Base-by-base conservation (phyloP, 2,329 filamentous ascomycete species). In the Paecilomyces sp. region DNA sequence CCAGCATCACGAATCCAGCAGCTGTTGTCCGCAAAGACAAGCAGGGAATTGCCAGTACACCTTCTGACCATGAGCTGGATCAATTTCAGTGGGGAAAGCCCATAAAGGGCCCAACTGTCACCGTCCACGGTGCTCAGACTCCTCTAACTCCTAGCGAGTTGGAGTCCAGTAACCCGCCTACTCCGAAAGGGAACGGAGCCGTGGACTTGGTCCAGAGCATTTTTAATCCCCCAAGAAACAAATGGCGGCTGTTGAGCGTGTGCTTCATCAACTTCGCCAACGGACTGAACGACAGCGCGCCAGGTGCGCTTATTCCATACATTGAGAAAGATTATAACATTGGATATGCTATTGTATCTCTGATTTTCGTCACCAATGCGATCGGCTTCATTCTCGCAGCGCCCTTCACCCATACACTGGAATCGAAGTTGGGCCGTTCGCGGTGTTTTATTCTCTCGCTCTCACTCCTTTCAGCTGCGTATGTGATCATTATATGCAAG, bases 291-390 rank as follows among this genome's bases (percentile, higher is more conserved):
- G 91, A 95, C 72, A 84, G 86, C 51, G 87, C 88, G 0, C 85
- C 90, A 1, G 91, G 91, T 68, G 89, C 90, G 11, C 70, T 94
- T 60, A 89, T 95, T 65, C 90, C 91, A 0, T 91, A 91, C 68
- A 89, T 95, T 73, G 89, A 93, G 71, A 80, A 77, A 71, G 84
- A 89, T 67, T 95, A 93, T 69, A 65, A 80, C 60, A 90, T 94
- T 59, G 88, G 87, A 51, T 93, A 94, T 71, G 88, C 86, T 2
- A 75, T 91, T 8, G 89, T 94, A 2, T 93, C 91, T 1, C 78
- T 93, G 41, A 90, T 95, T 68, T 95, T 94, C 77, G 83, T 94
- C 31, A 84, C 87, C 53, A 90, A 90, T 66, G 90, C 91, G 0
- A 64, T 88, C 3, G 91, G 91, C 15, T 95, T 91, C 75, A 86